These are phyloP conservation scores for Penicillium occitanis DNA, from an alignment of 2,329 filamentous ascomycete species.

Conservation along the genomic window DNA sequence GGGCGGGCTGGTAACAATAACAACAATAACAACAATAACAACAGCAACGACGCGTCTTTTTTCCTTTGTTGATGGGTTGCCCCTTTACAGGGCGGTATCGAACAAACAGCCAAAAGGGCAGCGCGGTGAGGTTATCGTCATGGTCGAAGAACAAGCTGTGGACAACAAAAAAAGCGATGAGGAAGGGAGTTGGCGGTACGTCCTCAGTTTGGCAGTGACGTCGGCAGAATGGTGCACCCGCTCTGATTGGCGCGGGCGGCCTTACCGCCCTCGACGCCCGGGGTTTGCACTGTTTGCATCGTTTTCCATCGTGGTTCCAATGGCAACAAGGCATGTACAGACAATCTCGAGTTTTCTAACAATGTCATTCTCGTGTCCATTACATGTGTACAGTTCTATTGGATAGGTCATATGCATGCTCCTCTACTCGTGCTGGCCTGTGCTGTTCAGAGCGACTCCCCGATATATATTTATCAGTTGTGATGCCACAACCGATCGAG, in stretches of 20 bases:
- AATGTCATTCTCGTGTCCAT: not conserved
- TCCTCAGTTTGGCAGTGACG: constrained; percentile 6
- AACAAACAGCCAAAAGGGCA: not conserved
- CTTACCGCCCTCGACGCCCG: not conserved
- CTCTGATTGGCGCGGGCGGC: not conserved
- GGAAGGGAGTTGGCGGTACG: constrained; percentile 9
- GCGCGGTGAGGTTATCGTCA: constrained; percentile 9
- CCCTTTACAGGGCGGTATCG: not conserved
- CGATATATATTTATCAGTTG: not conserved
- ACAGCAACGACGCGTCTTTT: not conserved
- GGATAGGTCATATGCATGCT: not conserved
- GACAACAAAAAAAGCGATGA: not conserved
- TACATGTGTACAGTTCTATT: not conserved
- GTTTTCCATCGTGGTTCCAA: not conserved
- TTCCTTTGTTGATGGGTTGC: constrained; percentile 3
- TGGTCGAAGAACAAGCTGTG: not conserved
- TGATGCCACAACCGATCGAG: not conserved
- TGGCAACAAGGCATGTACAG: too few relatives aligned
- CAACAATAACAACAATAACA: not conserved
- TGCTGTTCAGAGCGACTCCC: not conserved
- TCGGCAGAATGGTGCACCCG: not conserved
- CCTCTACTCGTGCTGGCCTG: not conserved
- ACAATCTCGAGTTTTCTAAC: not conserved
- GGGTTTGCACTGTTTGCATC: constrained; percentile 2
- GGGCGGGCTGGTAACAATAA: not conserved